Conservation (phyloP, 2,329 filamentous ascomycete species). For the Neonectria punicea region DNA sequence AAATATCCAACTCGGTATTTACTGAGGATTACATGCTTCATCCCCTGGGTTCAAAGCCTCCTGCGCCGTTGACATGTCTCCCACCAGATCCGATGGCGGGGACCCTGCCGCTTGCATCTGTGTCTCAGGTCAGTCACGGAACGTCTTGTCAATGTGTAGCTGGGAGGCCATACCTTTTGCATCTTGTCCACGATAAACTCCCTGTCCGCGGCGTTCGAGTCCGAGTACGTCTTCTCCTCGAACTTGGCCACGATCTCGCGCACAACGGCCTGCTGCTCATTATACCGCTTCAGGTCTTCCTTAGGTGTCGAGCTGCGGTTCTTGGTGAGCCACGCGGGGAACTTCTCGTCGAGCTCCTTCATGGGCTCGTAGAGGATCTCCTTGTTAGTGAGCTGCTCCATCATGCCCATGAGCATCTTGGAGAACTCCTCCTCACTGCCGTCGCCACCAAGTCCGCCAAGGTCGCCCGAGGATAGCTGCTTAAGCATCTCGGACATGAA, state of each 20-base stretch:
- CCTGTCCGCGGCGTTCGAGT: slow-evolving; percentile 82
- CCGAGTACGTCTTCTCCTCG: slow-evolving; percentile 82
- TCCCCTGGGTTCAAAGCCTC: slow-evolving; percentile 72
- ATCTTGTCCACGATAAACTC: slow-evolving; percentile 97
- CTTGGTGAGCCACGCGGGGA: slow-evolving; percentile 86
- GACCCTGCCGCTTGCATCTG: slow-evolving; percentile 98
- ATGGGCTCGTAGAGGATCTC: slow-evolving; percentile 98
- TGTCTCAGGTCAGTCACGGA: slow-evolving; percentile 13
- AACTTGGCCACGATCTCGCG: slow-evolving; percentile 90
- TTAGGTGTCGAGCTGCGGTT: slow-evolving; percentile 73
- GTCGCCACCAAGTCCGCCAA: slow-evolving; percentile 64
- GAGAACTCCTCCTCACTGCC: slow-evolving; percentile 84
- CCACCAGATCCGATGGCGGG: slow-evolving; percentile 89
- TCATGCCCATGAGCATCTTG: slow-evolving; percentile 96
- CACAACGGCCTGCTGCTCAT: slow-evolving; percentile 82
- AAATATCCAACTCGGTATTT: slow-evolving; percentile 44
- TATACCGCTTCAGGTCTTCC: slow-evolving; percentile 82
- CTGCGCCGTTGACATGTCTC: slow-evolving; percentile 86
- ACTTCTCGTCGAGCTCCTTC: slow-evolving; percentile 96
- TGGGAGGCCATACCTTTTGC: slow-evolving; percentile 79
- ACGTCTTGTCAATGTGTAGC: background rate
- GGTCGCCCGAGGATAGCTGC: slow-evolving; percentile 74
- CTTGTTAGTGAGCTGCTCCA: slow-evolving; percentile 98
- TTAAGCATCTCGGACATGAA: slow-evolving; percentile 93
- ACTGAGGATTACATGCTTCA: slow-evolving; percentile 72